A percentile compares a stretch with the other conserved stretches of the same genome.
phyloP scores from a whole-genome alignment of 2,329 filamentous ascomycete genomes.

The Lizonia empirigonia region DNA sequence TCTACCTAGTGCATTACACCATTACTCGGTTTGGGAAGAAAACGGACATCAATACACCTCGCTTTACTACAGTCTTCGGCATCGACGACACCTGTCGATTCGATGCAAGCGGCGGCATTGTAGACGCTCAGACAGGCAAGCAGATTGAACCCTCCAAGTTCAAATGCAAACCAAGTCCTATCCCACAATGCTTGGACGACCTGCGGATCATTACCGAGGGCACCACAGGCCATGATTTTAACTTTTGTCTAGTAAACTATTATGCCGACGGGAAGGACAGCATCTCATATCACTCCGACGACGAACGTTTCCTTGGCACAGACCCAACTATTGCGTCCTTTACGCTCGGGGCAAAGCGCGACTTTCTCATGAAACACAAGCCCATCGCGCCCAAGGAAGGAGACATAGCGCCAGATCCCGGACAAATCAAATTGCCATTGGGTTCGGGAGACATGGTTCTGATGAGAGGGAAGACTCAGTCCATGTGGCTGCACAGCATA shows the following conservation, averaged over 20 bases:
- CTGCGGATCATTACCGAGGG: constrained; percentile 68
- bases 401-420: constrained; percentile 45
- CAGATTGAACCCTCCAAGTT: constrained; percentile 56
- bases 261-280: constrained; percentile 78
- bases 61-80: constrained; percentile 67
- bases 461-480: constrained; percentile 77
- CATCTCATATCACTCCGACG: constrained; percentile 80
- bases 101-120: constrained; percentile 36
- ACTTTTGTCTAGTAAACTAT: constrained; percentile 83
- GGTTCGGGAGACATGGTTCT: constrained; percentile 77
- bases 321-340: constrained; percentile 77
- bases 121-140: constrained; percentile 53
- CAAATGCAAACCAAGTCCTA: constrained; percentile 68
- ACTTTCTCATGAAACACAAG: constrained; percentile 83
- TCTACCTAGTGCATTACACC: constrained; percentile 75
- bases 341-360: constrained; percentile 71
- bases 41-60: constrained; percentile 66
- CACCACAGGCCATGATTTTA: constrained; percentile 70
- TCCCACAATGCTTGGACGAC: constrained; percentile 71
- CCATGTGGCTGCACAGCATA: constrained; percentile 75
- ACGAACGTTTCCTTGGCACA: constrained; percentile 74
- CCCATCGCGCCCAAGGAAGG: constrained; percentile 52
- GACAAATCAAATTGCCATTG: constrained; percentile 60
- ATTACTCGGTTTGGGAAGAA: constrained; percentile 69
- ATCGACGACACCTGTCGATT: constrained; percentile 70